A percentile compares a stretch with the other conserved stretches of the same genome.
Conservation (phyloP, 2,329 filamentous ascomycete species). For the Teratosphaeria viscida region DNA sequence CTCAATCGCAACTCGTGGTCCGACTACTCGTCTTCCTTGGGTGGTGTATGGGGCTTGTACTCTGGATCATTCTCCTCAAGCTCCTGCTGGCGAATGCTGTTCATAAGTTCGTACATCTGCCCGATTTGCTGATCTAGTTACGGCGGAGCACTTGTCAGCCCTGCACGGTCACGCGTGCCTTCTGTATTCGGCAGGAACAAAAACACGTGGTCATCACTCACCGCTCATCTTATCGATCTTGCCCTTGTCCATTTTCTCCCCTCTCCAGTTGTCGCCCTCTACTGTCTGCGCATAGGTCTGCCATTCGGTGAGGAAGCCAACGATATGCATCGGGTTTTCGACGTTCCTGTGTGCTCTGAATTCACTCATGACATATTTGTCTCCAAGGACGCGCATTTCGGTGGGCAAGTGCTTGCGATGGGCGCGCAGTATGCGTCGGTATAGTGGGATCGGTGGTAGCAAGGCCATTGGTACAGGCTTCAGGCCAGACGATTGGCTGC, state of each 20-base stretch:
- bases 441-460: conserved; percentile 78
- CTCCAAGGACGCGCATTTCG: conserved; percentile 72
- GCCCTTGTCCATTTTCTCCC: conserved; percentile 67
- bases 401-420: conserved; percentile 68
- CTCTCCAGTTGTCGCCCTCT: conserved; percentile 77
- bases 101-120: conserved; percentile 90
- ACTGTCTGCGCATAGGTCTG: conserved; percentile 88
- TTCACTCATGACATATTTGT: conserved; percentile 87
- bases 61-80: conserved; percentile 36
- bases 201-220: conserved; percentile 26
- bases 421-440: conserved; percentile 73
- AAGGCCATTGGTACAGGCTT: conserved; percentile 46
- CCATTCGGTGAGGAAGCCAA: conserved; percentile 86
- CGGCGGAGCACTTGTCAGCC: not conserved
- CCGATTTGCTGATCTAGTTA: conserved; percentile 75
- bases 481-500: conserved; percentile 25
- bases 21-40: conserved; percentile 2
- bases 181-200: not conserved
- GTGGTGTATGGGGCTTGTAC: conserved; percentile 9
- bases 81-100: conserved; percentile 55
- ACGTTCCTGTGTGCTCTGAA: conserved; percentile 74
- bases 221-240: conserved; percentile 94
- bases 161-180: not conserved
- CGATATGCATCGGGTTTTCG: conserved; percentile 86
- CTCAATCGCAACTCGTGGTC: not conserved